Evolutionary conservation across 208 protist genomes (phyloP).

Genomic region (Leptomonas pyrrhocoris): DNA sequence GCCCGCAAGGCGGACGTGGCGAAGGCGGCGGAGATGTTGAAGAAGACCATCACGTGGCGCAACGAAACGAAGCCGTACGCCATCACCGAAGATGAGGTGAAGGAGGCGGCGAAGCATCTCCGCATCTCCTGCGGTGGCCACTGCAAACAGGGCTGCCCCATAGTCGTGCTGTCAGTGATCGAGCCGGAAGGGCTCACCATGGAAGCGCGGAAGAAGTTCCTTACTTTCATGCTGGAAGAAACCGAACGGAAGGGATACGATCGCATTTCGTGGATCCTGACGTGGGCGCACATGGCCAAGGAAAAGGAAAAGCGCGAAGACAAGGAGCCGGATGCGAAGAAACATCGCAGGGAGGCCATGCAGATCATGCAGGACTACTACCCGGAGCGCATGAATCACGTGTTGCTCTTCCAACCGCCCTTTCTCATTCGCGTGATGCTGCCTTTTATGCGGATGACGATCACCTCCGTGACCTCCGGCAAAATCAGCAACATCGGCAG

Average conservation of each 20-base stretch:
- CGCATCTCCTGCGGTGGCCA: slow-evolving; percentile 38
- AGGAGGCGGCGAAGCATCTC: slow-evolving; percentile 30
- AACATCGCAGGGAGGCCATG: slow-evolving; percentile 46
- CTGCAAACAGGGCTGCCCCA: slow-evolving; percentile 42
- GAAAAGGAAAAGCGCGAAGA: slow-evolving; percentile 53
- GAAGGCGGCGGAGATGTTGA: slow-evolving; percentile 44
- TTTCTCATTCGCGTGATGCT: slow-evolving; percentile 47
- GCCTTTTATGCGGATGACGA: slow-evolving; percentile 33
- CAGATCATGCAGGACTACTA: slow-evolving; percentile 62
- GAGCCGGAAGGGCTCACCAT: slow-evolving; percentile 40
- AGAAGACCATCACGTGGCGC: slow-evolving; percentile 50
- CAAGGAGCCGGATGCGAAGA: slow-evolving; percentile 49
- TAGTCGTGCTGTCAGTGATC: slow-evolving; percentile 47
- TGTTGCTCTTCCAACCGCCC: slow-evolving; percentile 47
- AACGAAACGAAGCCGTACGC: slow-evolving; percentile 45
- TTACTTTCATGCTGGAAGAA: slow-evolving; percentile 58
- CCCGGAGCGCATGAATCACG: slow-evolving; percentile 45
- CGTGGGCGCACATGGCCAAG: slow-evolving; percentile 58
- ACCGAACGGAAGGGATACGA: slow-evolving; percentile 48
- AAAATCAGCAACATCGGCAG: slow-evolving; percentile 44
- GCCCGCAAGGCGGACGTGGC: slow-evolving; percentile 40
- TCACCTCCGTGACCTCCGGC: slow-evolving; percentile 39
- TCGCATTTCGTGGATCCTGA: slow-evolving; percentile 58
- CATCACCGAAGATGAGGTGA: slow-evolving; percentile 39
- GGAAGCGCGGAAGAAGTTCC: slow-evolving; percentile 41